Conservation (phyloP, 176 grass and related monocot genomes). For the Oryza nivara region DNA sequence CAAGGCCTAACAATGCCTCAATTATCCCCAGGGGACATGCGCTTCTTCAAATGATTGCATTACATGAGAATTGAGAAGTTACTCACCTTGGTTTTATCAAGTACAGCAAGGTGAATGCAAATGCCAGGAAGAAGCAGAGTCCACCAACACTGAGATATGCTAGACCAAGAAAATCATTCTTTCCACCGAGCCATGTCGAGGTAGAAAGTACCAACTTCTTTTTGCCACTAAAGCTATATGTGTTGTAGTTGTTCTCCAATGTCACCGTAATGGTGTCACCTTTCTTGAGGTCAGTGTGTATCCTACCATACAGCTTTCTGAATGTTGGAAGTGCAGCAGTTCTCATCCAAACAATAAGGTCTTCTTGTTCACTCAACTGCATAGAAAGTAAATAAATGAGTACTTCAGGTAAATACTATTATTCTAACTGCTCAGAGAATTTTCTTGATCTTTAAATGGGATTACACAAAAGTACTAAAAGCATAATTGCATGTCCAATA, state of each 20-base stretch:
- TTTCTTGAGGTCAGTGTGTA: conserved; percentile 64
- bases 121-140: conserved; percentile 75
- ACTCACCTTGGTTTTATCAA: conserved; percentile 87
- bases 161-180: conserved; percentile 89
- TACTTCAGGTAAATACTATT: background rate
- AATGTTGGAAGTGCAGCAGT: conserved; percentile 91
- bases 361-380: conserved; percentile 86
- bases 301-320: conserved; percentile 88
- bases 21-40: background rate
- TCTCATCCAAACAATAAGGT: conserved; percentile 96
- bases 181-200: conserved; percentile 86
- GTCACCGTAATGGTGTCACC: conserved; percentile 72
- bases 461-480: background rate
- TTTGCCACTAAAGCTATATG: conserved; percentile 80
- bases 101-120: conserved; percentile 77
- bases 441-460: background rate
- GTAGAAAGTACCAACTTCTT: conserved; percentile 93
- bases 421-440: conserved; percentile 14
- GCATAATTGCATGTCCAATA: conserved; percentile 14
- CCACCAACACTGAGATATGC: conserved; percentile 85
- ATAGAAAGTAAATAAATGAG: conserved; percentile 33
- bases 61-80: background rate
- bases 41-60: background rate
- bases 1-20: background rate
- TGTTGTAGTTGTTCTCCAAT: conserved; percentile 82